Conservation (phyloP, 768 basidiomycete species). For the Mycena rosella region DNA sequence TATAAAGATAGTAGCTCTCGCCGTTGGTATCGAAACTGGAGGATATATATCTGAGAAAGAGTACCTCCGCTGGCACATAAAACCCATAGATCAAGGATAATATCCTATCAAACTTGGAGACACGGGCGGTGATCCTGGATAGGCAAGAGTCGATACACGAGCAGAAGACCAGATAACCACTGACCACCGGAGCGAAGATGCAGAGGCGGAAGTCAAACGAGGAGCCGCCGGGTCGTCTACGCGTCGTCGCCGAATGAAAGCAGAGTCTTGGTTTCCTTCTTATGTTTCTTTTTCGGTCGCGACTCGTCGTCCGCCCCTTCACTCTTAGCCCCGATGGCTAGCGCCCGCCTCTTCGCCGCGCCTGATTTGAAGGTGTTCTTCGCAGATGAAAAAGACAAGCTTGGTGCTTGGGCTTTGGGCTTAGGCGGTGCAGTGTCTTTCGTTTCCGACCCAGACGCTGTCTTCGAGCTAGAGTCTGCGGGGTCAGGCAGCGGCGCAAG, state of each 20-base stretch:
- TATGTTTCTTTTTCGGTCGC: conserved; percentile 66
- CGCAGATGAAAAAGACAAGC: conserved; percentile 62
- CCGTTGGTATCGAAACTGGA: neutral
- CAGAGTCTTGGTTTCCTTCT: conserved; percentile 61
- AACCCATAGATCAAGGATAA: neutral
- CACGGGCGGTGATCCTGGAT: neutral
- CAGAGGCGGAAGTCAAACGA: neutral
- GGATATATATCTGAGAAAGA: neutral
- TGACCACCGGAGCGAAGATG: neutral
- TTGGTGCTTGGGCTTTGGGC: conserved; percentile 41
- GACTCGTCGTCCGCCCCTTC: conserved; percentile 38
- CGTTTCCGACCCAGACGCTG: conserved; percentile 38
- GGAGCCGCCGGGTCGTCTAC: conserved; percentile 38
- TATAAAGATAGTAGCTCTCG: neutral
- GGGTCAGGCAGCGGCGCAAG: conserved; percentile 65
- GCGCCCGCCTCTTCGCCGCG: conserved; percentile 56
- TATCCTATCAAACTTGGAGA: neutral
- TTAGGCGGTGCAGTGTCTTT: conserved; percentile 37
- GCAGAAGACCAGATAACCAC: neutral
- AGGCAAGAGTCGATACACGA: neutral
- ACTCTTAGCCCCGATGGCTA: conserved; percentile 47
- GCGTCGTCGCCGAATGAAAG: conserved; percentile 74
- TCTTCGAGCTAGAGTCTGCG: conserved; percentile 37
- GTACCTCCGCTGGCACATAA: neutral
- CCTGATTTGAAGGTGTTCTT: conserved; percentile 45